phyloP scores from a whole-genome alignment of 768 basidiomycete genomes.

The Suillus ampliporus region DNA sequence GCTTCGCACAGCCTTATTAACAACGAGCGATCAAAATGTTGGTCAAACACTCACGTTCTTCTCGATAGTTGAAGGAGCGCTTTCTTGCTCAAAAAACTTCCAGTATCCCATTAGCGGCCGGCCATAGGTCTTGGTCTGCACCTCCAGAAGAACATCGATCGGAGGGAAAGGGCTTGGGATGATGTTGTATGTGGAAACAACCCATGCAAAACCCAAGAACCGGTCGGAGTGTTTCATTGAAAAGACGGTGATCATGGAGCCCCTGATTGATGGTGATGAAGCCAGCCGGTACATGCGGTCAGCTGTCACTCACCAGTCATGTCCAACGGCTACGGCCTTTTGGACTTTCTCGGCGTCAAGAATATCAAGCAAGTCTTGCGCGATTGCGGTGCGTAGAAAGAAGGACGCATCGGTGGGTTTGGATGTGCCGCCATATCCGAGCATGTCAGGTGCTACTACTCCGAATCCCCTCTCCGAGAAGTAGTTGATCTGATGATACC shows the following conservation, averaged over 20 bases:
- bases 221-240: conserved; percentile 45
- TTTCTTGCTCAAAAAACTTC: conserved; percentile 40
- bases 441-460: conserved; percentile 51
- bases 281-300: neutral
- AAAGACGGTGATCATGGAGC: conserved; percentile 41
- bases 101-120: conserved; percentile 50
- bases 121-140: conserved; percentile 35
- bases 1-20: conserved; percentile 24
- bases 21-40: neutral
- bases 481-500: conserved; percentile 46
- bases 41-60: conserved; percentile 35
- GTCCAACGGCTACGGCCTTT: conserved; percentile 42
- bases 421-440: conserved; percentile 52
- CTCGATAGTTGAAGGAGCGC: conserved; percentile 39
- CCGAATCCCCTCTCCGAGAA: conserved; percentile 48
- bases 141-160: conserved; percentile 30
- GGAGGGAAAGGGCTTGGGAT: conserved; percentile 34
- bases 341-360: conserved; percentile 41
- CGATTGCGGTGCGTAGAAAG: conserved; percentile 34
- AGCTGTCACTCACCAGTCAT: conserved; percentile 42
- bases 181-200: conserved; percentile 40
- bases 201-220: conserved; percentile 47
- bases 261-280: conserved; percentile 36
- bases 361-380: conserved; percentile 43
- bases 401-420: conserved; percentile 41